Evolutionary conservation across 2,329 filamentous ascomycete species (phyloP), one percentile per base, ranked within the genome.

Genomic region (Aureobasidium pullulans): DNA sequence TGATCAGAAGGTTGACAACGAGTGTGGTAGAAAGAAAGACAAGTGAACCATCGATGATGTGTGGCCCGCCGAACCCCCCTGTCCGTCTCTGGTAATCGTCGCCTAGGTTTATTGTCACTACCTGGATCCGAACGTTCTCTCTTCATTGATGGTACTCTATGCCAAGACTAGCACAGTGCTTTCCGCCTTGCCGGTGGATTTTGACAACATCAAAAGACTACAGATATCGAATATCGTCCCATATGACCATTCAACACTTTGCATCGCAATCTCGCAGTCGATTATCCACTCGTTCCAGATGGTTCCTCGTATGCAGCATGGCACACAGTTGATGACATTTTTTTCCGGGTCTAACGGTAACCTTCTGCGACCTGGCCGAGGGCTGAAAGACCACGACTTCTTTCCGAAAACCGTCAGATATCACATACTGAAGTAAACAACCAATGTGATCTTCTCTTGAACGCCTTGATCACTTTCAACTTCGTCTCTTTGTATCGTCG

Each of bases 81-180:
- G 53, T 32, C 42, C 36, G 53, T 36, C 53, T 44, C n/a, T 56
- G 47, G 47, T 50, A 50, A 50, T 50, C 47, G 47, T 34, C 36
- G 48, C 37, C 19, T 23, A 23, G 23, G 23, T 46, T 46, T 29
- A 57, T 57, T 57, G 31, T 57, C 43, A 54, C 28, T 29, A 54
- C 50, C 50, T 54, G 43, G 23, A 57, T 46, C 46, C 53, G 53
- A 57, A 57, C 54, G 43, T 34, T 34, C 43, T 57, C 54, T 57
- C 53, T 57, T 57, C 40, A 40, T 43, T 31, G n/a, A 31, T 43
- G 50, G 43, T 54, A 54, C 37, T 54, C 50, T 54, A 54, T 54
- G 54, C 54, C 54, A 57, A 57, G 54, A 23, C 32, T 57, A 37
- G 53, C 53, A 54, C 53, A 46, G 40, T 57, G 40, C 40, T 23